These are phyloP conservation scores for Eimeria sp. DNA, from an alignment of 169 alveolate species.

Conservation along the genomic window DNA sequence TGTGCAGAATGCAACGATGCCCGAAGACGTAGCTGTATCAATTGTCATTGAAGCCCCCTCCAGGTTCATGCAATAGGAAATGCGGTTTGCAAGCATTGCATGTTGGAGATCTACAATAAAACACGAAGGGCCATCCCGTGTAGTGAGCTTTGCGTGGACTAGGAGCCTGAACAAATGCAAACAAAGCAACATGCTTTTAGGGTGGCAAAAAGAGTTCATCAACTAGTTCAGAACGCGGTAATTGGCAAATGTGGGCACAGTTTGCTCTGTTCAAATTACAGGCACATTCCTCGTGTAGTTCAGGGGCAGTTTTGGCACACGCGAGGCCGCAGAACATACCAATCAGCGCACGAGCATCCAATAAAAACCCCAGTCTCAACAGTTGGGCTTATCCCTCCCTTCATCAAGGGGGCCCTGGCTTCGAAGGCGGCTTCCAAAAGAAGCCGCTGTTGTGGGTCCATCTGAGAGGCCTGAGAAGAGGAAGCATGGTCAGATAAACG, in stretches of 20 bases:
- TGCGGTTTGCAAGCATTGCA: constrained; percentile 85
- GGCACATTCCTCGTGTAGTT: background rate
- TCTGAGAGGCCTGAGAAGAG: constrained; percentile 84
- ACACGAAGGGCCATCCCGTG: constrained; percentile 44
- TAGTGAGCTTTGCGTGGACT: constrained; percentile 41
- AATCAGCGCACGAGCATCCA: constrained; percentile 87
- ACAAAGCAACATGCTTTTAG: background rate
- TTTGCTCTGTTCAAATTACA: background rate
- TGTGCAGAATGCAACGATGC: constrained; percentile 85
- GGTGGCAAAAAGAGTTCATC: background rate
- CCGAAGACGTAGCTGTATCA: constrained; percentile 87
- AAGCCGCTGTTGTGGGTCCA: constrained; percentile 89
- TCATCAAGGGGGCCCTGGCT: constrained; percentile 82
- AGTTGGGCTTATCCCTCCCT: constrained; percentile 52
- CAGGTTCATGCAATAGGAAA: constrained; percentile 85
- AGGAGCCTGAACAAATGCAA: constrained; percentile 49
- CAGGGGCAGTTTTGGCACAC: background rate
- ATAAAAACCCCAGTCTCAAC: constrained; percentile 84
- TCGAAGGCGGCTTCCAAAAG: constrained; percentile 85
- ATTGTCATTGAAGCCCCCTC: constrained; percentile 88
- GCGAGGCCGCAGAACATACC: constrained; percentile 74
- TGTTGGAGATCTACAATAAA: constrained; percentile 72
- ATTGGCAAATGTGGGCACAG: background rate
- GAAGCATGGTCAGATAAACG: constrained; percentile 59
- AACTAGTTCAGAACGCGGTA: background rate